phyloP scores from a whole-genome alignment of 805 yeast species.

The Candida pseudofarinosa region DNA sequence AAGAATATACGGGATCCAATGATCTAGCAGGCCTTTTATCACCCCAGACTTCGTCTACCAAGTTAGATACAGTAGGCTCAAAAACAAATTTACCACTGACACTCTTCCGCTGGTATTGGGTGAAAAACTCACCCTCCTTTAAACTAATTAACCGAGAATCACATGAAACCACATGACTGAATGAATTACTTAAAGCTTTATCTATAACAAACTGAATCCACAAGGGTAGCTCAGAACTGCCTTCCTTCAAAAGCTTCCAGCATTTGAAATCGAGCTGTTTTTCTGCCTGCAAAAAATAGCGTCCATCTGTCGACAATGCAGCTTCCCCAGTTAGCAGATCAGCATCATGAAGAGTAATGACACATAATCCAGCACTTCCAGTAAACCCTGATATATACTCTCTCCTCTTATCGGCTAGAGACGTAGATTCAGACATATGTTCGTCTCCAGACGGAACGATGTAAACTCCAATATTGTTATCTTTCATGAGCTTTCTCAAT shows the following conservation, averaged over 20 bases:
- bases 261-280: slow-evolving; percentile 66
- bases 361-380: slow-evolving; percentile 90
- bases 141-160: slow-evolving; percentile 74
- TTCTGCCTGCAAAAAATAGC: slow-evolving; percentile 89
- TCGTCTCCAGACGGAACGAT: slow-evolving; percentile 85
- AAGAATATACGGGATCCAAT: slow-evolving; percentile 27
- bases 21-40: slow-evolving; percentile 31
- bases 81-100: slow-evolving; percentile 23
- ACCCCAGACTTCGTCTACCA: slow-evolving; percentile 39
- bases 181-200: slow-evolving; percentile 49
- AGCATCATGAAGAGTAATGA: slow-evolving; percentile 54
- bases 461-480: slow-evolving; percentile 65
- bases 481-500: slow-evolving; percentile 62
- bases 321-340: slow-evolving; percentile 58
- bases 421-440: slow-evolving; percentile 88
- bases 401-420: slow-evolving; percentile 76
- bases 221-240: slow-evolving; percentile 59
- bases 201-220: slow-evolving; percentile 76
- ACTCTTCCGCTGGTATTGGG: slow-evolving; percentile 16
- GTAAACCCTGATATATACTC: slow-evolving; percentile 83
- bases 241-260: slow-evolving; percentile 82
- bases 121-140: slow-evolving; percentile 40
- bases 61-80: slow-evolving; percentile 27
- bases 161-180: slow-evolving; percentile 61
- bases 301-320: slow-evolving; percentile 86